These are phyloP conservation scores for Botrytis fragariae DNA, from an alignment of 2,329 filamentous ascomycete genomes.

Conservation along the genomic window DNA sequence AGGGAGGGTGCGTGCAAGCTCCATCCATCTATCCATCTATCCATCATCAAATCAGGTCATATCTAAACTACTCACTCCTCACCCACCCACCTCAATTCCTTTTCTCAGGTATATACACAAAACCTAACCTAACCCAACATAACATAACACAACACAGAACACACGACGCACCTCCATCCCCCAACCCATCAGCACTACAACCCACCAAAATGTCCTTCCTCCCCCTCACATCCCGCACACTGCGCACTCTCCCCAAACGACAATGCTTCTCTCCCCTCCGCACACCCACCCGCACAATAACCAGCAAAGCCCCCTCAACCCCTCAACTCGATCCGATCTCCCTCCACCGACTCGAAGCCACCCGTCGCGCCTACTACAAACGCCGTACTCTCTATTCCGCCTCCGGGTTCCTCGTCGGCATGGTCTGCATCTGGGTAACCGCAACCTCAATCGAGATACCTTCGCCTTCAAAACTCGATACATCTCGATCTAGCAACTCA, in stretches of 20 bases:
- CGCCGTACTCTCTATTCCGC: constrained; percentile 35
- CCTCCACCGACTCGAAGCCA: constrained; percentile 34
- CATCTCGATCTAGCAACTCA: constrained; percentile 21
- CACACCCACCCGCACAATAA: constrained; percentile 10
- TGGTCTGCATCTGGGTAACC: constrained; percentile 37
- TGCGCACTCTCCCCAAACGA: constrained; percentile 31
- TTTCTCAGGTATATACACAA: neutral
- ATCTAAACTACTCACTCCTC: neutral
- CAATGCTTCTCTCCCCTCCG: neutral
- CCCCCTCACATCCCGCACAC: constrained; percentile 34
- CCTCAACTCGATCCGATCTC: constrained; percentile 30
- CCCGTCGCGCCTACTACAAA: constrained; percentile 34
- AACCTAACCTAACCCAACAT: neutral
- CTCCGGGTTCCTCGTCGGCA: constrained; percentile 32
- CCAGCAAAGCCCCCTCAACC: constrained; percentile 18
- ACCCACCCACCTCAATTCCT: constrained; percentile 14
- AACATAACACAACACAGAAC: too few species aligned
- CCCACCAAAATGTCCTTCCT: constrained; percentile 16
- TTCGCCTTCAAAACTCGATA: constrained; percentile 19
- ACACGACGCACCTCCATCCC: neutral
- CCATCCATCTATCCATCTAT: neutral
- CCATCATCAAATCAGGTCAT: constrained; percentile 9
- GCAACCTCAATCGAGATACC: constrained; percentile 35
- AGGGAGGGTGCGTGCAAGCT: neutral
- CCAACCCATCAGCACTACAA: neutral